Base-by-base conservation (phyloP, 2,329 filamentous ascomycete species). In the Apiospora rasikravindrae region DNA sequence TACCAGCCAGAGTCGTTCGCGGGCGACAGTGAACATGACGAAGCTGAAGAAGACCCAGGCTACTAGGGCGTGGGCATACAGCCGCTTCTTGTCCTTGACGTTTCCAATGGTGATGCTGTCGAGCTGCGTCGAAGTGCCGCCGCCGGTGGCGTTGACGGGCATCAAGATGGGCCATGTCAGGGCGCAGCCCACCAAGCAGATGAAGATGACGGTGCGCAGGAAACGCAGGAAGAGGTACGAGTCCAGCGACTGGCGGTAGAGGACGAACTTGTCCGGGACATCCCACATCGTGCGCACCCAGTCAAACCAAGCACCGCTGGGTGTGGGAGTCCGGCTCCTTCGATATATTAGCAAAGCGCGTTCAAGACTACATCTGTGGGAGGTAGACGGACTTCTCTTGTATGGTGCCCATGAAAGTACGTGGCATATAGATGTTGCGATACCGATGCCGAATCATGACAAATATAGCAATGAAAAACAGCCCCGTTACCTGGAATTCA, bases 1-100 rank as follows among this genome's bases (percentile, higher is more conserved):
- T 84, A 98, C 94, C 82, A 95, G 97, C 88, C 92, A 98, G 77
- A 99, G 92, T 79, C 92, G 92, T 82, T 99, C 96, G 74, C 96
- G 91, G 42, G 94, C 94, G 71, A 99, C 90, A 78, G 94, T 94
- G 82, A 94, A 96, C 82, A 98, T 91, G 73, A 99, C 88, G 81
- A 98, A 98, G 71, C 90, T 87, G 77, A 98, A 94, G 80, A 95
- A 98, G 70, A 94, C 83, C 89, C 93, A 98, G 0, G 92, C 93
- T 44, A 96, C 86, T 64, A 93, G 86, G n/a, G 90, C 89, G 80
- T 98, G 95, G 0, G 94, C 96, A 78, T 93, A 98, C 79, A 93
- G 92, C 74, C 89, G 89, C 76, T 88, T 89, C 72, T 88, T 88
- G 70, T 89, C 82, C n/a, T 87, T 85, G 42, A 87, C 82, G 71